Conservation (phyloP, 305 asterid genomes). For the Fraxinus ornus region DNA sequence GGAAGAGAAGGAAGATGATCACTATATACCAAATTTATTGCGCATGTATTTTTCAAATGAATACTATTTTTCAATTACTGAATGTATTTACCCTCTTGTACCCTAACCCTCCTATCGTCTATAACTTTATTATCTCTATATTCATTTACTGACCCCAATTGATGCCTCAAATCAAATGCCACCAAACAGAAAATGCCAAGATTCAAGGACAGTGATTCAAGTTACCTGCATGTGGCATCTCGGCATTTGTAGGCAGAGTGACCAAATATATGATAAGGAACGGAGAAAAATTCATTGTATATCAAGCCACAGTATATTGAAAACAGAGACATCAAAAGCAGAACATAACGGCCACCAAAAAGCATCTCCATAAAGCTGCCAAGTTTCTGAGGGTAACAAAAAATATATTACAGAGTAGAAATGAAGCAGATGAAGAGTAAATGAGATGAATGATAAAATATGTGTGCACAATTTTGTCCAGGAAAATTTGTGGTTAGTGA, state of each 20-base stretch:
- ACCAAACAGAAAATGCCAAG: constrained; percentile 12
- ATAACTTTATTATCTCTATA: background rate
- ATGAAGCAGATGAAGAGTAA: constrained; percentile 14
- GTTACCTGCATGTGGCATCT: constrained; percentile 90
- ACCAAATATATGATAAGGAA: constrained; percentile 97
- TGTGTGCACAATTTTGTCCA: background rate
- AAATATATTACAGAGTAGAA: constrained; percentile 5
- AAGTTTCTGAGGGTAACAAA: constrained; percentile 71
- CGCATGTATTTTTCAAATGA: background rate
- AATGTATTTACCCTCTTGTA: background rate
- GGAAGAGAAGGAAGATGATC: background rate
- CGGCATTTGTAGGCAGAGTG: constrained; percentile 87
- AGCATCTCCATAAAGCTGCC: constrained; percentile 99
- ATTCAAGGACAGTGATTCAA: constrained; percentile 3
- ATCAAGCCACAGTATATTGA: constrained; percentile 95
- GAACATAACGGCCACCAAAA: constrained; percentile 94
- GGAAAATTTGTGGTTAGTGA: background rate
- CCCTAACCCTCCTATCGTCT: background rate
- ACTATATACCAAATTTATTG: background rate
- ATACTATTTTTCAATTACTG: background rate
- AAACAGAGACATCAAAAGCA: constrained; percentile 89
- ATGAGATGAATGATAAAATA: background rate
- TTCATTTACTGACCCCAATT: background rate
- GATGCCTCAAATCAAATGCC: background rate
- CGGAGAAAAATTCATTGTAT: constrained; percentile 97